phyloP scores from a whole-genome alignment of 768 basidiomycete species.

The Nevesoporus exiguus region DNA sequence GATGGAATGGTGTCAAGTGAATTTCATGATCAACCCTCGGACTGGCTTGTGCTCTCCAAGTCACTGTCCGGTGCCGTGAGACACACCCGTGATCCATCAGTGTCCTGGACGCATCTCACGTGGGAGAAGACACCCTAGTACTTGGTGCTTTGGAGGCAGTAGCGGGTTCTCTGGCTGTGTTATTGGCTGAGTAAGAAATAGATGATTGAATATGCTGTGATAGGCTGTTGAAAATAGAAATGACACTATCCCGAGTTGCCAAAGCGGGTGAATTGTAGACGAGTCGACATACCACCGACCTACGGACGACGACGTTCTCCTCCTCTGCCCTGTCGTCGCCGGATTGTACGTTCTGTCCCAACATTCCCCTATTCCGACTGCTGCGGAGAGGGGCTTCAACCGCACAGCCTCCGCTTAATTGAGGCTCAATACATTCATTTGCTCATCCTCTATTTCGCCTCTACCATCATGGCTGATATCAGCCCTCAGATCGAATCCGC shows the following conservation, averaged over 20 bases:
- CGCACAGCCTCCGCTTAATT: conserved; percentile 4
- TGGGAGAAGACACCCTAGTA: too few species aligned
- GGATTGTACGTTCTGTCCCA: background rate
- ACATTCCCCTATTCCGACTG: background rate
- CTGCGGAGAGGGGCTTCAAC: background rate
- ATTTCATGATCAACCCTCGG: too few species aligned
- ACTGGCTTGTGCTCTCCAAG: too few species aligned
- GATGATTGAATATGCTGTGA: too few species aligned
- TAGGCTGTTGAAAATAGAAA: too few species aligned
- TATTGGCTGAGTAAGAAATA: too few species aligned
- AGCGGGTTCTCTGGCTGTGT: too few species aligned
- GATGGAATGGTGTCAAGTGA: too few species aligned
- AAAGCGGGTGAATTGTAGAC: background rate
- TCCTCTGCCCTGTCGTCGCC: background rate
- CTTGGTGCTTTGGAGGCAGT: too few species aligned
- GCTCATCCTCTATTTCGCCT: background rate
- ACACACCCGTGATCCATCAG: too few species aligned
- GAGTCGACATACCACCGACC: background rate
- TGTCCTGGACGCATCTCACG: too few species aligned
- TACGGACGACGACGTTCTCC: conserved; percentile 2
- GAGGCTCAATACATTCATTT: conserved; percentile 4
- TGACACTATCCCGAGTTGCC: background rate
- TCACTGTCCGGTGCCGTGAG: too few species aligned
- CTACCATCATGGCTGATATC: conserved; percentile 15
- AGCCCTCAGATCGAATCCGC: conserved; percentile 45